Evolutionary conservation across 2,329 filamentous ascomycete species (phyloP), one percentile per base, ranked within the genome.

Genomic region (Cytospora piceae): DNA sequence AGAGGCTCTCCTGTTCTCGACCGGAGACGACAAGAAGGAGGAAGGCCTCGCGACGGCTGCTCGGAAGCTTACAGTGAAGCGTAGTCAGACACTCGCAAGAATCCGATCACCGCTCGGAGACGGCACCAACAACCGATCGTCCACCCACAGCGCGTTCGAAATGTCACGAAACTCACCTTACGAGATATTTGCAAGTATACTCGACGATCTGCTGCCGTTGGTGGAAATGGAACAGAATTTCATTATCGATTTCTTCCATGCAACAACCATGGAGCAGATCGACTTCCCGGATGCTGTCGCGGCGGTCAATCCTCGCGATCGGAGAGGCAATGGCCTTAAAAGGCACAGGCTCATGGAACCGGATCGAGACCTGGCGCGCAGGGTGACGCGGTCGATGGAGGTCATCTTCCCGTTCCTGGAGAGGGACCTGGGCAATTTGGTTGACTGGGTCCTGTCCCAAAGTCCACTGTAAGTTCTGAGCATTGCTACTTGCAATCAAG

Each of bases 151-250:
- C 57, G 34, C 63, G 0, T 52, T 63, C 29, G 66, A 68, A n/a
- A 39, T 68, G 56, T 88, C 87, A 62, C 87, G 88, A 71, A 85
- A 90, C 65, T 84, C 91, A 70, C 87, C 92, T 0, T 94, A 89
- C 71, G 93, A 97, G 76, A 87, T 92, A 3, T 97, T 98, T 76
- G 83, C 87, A 0, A 89, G 88, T 46, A 87, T 92, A 15, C 79
- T 97, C 68, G 90, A 95, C 65, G 93, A 97, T 72, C 86, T 95
- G 69, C 80, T 94, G 54, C 92, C 90, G 7, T 83, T 96, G 64
- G 88, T 97, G 66, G 89, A 93, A 71, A 94, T 94, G 76, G 95
- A 99, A 78, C 94, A 99, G 76, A 98, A 97, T 74, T 99, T 98
- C 74, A 83, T 97, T 58, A 89, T 97, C n/a, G 93, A 96, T 71